Evolutionary conservation across 768 basidiomycete genomes (phyloP).

Genomic region (Lentinus tigrinus): DNA sequence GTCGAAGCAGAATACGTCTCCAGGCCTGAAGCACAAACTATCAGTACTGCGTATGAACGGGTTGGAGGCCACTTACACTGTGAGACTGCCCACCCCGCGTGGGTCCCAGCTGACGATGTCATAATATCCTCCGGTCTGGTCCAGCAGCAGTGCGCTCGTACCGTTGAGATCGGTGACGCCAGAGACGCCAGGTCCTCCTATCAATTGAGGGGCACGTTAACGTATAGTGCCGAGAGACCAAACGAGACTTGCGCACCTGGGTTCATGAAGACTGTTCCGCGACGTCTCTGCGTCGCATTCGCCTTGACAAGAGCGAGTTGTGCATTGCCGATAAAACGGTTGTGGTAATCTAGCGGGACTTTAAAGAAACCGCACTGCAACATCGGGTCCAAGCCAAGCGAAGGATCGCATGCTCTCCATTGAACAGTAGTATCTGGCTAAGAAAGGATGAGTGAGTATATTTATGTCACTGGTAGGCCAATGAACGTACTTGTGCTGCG

Average conservation of each 20-base stretch:
- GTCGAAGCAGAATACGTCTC: constrained; percentile 9
- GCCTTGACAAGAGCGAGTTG: not conserved
- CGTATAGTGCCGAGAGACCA: too few species aligned
- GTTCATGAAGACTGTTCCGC: not conserved
- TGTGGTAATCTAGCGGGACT: constrained; percentile 9
- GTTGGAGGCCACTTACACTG: not conserved
- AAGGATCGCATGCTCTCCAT: constrained; percentile 2
- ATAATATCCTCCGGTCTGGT: constrained; percentile 4
- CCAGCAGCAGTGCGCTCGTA: not conserved
- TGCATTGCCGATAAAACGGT: not conserved
- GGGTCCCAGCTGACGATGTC: constrained; percentile 16
- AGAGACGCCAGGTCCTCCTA: constrained; percentile 9
- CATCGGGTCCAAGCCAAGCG: not conserved
- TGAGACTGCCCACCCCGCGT: constrained; percentile 8
- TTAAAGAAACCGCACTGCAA: constrained; percentile 4
- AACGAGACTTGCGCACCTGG: not conserved
- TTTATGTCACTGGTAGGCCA: too few species aligned
- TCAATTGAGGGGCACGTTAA: too few species aligned
- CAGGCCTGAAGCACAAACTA: not conserved
- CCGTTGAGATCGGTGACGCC: not conserved
- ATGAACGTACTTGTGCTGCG: too few species aligned
- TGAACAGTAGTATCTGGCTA: not conserved
- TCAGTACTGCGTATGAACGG: not conserved
- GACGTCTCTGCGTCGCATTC: not conserved
- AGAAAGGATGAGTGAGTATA: too few species aligned